These are phyloP conservation scores for Saccharum officinarum DNA, from an alignment of 176 grass and related monocot species.

Conservation along the genomic window DNA sequence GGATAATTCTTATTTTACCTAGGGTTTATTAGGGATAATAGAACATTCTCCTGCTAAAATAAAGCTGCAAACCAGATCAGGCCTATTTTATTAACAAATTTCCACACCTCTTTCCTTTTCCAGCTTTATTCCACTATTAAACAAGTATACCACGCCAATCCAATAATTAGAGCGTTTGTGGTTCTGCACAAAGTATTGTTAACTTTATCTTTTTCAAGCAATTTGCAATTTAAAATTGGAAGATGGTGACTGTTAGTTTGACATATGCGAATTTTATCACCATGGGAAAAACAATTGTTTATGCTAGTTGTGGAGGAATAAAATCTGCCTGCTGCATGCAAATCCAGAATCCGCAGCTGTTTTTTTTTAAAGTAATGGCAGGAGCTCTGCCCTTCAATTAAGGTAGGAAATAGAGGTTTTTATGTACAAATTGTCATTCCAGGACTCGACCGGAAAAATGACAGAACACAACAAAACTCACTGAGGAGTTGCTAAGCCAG, in stretches of 20 bases:
- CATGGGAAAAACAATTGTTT: neutral
- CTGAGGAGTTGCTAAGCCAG: no score
- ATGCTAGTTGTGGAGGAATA: neutral
- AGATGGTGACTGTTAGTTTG: neutral
- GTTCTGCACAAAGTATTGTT: neutral
- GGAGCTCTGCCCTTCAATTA: no score
- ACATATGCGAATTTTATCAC: neutral
- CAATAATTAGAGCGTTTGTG: neutral
- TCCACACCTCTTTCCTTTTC: neutral
- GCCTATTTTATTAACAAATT: neutral
- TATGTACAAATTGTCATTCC: no score
- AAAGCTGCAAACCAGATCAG: neutral
- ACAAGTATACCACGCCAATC: neutral
- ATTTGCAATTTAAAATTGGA: neutral
- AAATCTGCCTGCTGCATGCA: neutral
- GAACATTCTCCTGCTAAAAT: neutral
- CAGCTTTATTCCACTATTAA: constrained; percentile 27
- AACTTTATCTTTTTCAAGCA: neutral
- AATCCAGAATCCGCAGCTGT: neutral
- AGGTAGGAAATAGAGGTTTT: no score
- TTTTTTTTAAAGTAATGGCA: no score
- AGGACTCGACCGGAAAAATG: no score
- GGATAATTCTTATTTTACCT: neutral
- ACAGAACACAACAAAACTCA: no score
- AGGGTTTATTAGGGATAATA: neutral